Evolutionary conservation across 2,329 filamentous ascomycete species (phyloP), one percentile per base, ranked within the genome.

Genomic region (Nigrospora oryzae): DNA sequence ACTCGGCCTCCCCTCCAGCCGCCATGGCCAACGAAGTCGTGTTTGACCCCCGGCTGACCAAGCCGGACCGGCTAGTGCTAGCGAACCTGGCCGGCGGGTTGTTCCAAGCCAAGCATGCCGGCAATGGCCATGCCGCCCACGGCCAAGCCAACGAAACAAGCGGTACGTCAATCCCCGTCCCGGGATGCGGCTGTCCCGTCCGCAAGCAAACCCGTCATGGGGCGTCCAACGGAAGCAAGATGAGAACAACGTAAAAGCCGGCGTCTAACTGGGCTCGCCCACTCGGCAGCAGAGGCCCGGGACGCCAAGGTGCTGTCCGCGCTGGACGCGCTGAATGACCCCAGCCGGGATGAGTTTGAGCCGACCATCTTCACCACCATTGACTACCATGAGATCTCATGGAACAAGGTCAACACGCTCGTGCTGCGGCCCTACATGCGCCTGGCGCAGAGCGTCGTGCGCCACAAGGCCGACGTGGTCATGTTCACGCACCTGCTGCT

Each of bases 401-500:
- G 48, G 11, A 59, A 56, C 38, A 52, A 64, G 23, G 47, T 77
- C 38, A 64, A 75, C 56, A 62, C 63, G 36, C 70, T 72, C 49
- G 23, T 83, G 2, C 64, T 87, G 15, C 66, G 71, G 36, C 77
- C 81, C 1, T 88, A 86, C 58, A 65, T 81, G 40, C 60, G 63
- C 13, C 64, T 73, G 56, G 83, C 77, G 1, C 69, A 68, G 36
- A 62, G 58, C 3, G 61, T 83, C 17, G 81, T 85, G 11, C 81
- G 84, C 13, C 68, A 77, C 46, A 73, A 79, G 45, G 84, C 83
- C 1, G 86, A 91, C 59, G 83, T 90, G 15, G 77, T 89, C 39
- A 87, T 91, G 73, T 62, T 90, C 45, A 88, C 84, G 0, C 86
- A 91, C 60, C 71, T 91, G 17, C 59, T 89, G 33, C 65, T 89